These are phyloP conservation scores for Fusarium keratoplasticum DNA, from an alignment of 2,329 filamentous ascomycete species.

Conservation along the genomic window DNA sequence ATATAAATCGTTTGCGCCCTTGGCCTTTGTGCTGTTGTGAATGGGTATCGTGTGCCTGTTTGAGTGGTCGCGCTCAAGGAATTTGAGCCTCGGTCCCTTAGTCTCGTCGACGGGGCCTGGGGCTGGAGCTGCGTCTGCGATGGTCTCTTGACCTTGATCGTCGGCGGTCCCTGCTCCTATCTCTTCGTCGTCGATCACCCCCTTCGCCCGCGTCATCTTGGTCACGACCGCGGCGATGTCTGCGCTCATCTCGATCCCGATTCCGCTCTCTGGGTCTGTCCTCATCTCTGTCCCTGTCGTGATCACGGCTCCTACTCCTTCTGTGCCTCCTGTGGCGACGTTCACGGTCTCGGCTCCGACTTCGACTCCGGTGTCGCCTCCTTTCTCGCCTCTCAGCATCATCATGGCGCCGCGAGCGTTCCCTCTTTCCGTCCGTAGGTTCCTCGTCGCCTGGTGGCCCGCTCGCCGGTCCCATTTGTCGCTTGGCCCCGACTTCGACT, in stretches of 20 bases:
- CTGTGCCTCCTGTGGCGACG: slow-evolving; percentile 48
- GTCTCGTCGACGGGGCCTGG: slow-evolving; percentile 22
- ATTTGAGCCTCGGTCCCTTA: not conserved
- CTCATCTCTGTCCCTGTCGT: slow-evolving; percentile 33
- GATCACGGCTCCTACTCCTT: slow-evolving; percentile 49
- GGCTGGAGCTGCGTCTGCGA: slow-evolving; percentile 32
- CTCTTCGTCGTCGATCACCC: slow-evolving; percentile 28
- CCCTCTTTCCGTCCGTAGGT: slow-evolving; percentile 42
- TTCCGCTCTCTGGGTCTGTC: slow-evolving; percentile 21
- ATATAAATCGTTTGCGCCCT: not conserved
- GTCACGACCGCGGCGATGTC: slow-evolving; percentile 17
- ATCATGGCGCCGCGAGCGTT: slow-evolving; percentile 48
- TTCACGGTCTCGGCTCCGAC: slow-evolving; percentile 47
- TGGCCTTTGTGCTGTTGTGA: not conserved
- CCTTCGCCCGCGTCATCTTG: slow-evolving; percentile 20
- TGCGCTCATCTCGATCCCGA: slow-evolving; percentile 26
- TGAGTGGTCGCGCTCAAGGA: not conserved
- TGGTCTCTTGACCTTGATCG: slow-evolving; percentile 37
- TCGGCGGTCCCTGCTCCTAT: slow-evolving; percentile 37
- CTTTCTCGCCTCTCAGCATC: slow-evolving; percentile 48
- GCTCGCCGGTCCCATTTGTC: slow-evolving; percentile 48
- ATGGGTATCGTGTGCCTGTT: slow-evolving; percentile 26
- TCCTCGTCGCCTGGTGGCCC: slow-evolving; percentile 40
- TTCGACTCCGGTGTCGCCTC: slow-evolving; percentile 52
- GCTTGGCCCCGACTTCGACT: slow-evolving; percentile 66